These are phyloP conservation scores for Ophiosphaerella herpotricha DNA, from an alignment of 2,329 filamentous ascomycete genomes.

Conservation along the genomic window DNA sequence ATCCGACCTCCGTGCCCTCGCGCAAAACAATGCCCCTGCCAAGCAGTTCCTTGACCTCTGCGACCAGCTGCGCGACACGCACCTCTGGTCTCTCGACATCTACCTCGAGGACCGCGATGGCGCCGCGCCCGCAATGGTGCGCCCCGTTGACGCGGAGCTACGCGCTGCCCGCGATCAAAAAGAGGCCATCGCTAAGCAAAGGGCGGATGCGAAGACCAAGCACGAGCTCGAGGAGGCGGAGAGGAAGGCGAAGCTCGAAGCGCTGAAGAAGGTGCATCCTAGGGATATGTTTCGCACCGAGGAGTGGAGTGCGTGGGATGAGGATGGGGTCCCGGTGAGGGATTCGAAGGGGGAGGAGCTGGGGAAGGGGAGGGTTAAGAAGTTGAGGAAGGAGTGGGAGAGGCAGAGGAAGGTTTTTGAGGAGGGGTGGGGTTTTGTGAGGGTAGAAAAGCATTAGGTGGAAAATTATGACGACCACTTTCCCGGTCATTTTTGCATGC, in stretches of 20 bases:
- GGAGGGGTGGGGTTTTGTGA: constrained; percentile 11
- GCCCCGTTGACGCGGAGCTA: no score
- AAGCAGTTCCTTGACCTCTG: constrained; percentile 77
- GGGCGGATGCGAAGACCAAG: constrained; percentile 52
- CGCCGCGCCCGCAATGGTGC: no score
- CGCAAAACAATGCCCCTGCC: constrained; percentile 56
- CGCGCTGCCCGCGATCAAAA: no score
- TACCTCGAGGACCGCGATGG: constrained; percentile 21
- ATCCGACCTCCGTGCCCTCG: constrained; percentile 64
- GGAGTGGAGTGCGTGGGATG: constrained; percentile 80
- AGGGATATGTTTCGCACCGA: constrained; percentile 62
- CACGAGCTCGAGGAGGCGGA: constrained; percentile 64
- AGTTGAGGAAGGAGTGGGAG: constrained; percentile 87
- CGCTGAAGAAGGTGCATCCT: constrained; percentile 62
- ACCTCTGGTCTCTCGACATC: no score
- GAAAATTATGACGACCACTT: no score
- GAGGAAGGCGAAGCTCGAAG: constrained; percentile 58
- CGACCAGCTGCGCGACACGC: constrained; percentile 43
- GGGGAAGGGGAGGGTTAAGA: constrained; percentile 78
- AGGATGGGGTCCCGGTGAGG: constrained; percentile 77
- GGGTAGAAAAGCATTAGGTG: no score
- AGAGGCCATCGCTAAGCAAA: constrained; percentile 52
- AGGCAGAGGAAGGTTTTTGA: constrained; percentile 85
- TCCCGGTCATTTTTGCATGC: no score
- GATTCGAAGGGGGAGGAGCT: constrained; percentile 79